These are phyloP conservation scores for Candida sakaeoensis DNA, from an alignment of 805 yeast genomes.

Conservation along the genomic window DNA sequence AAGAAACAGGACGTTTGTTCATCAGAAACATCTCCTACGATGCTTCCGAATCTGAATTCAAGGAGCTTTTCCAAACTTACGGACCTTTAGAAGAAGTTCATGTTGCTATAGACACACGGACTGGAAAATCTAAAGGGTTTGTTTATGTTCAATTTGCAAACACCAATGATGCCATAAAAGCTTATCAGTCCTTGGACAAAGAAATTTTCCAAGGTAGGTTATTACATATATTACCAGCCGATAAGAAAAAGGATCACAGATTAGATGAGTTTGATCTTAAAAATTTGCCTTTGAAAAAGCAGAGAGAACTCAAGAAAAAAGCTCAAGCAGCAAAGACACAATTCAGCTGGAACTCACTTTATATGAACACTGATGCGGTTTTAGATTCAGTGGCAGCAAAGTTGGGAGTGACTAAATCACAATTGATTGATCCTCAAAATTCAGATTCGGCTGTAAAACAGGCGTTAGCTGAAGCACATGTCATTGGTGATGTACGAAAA, in stretches of 20 bases:
- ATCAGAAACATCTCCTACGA: conserved; percentile 80
- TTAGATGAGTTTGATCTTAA: conserved; percentile 89
- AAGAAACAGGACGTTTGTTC: conserved; percentile 76
- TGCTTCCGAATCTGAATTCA: conserved; percentile 76
- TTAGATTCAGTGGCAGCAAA: conserved; percentile 83
- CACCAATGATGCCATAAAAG: conserved; percentile 69
- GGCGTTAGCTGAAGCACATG: conserved; percentile 96
- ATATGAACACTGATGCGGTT: conserved; percentile 88
- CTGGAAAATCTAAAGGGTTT: conserved; percentile 89
- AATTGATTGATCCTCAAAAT: conserved; percentile 82
- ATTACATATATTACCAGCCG: conserved; percentile 83
- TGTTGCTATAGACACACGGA: conserved; percentile 84
- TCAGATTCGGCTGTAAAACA: conserved; percentile 90
- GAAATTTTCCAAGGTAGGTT: conserved; percentile 92
- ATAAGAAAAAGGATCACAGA: conserved; percentile 74
- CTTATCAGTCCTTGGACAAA: conserved; percentile 73
- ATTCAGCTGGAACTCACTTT: conserved; percentile 93
- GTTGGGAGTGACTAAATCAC: conserved; percentile 78
- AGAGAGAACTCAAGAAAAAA: conserved; percentile 77
- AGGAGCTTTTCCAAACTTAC: conserved; percentile 55
- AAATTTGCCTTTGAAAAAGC: conserved; percentile 89
- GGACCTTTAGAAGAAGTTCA: conserved; percentile 88
- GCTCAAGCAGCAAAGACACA: conserved; percentile 81
- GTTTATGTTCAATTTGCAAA: conserved; percentile 76
- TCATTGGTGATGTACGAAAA: conserved; percentile 83